Evolutionary conservation across 192 early-diverging fungal species (phyloP), one percentile per base, ranked within the genome.

Genomic region (Oehlia diaphana): DNA sequence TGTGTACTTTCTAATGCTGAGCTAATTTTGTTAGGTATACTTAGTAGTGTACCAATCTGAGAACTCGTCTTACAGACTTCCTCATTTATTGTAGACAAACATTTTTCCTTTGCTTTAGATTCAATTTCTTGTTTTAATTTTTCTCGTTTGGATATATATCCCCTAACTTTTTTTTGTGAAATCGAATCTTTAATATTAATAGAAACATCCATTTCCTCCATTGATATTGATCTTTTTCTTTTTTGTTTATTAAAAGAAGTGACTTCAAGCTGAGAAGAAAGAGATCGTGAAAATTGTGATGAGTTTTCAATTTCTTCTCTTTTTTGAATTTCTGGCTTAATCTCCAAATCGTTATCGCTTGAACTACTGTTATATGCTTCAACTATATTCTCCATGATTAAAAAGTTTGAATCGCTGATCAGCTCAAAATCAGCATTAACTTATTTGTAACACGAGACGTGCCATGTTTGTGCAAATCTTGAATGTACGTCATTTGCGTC

Each of bases 141-240:
- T 63, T 19, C 26, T n/a, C 74, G 74, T 23, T 76, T 76, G 4
- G 74, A 76, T 16, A 76, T 61, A 63, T 76, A 76, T 9, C 33
- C 58, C 63, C 31, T 76, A 37, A 76, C 23, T 42, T 63, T 63
- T 73, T 73, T 73, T 4, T 58, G 50, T 58, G 14, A 58, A 21
- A 47, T 47, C 10, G 44, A 47, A 3, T 47, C 10, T 2, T 47
- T 47, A 1, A 47, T 47, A 26, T 26, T 26, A 47, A 10, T 44
- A 44, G 42, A 47, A 12, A 58, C 3, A 19, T 13, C 19, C 4
- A 19, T 58, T 58, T 9, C 50, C 19, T 58, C 50, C 39, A 42
- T 0, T 42, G 39, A 42, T 58, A 58, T 58, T 58, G 50, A 58
- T 58, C 13, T 58, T 58, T 58, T 58, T 58, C 50, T 58, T 58